Base-by-base conservation (phyloP, 768 basidiomycete species). In the Suillus brevipes region DNA sequence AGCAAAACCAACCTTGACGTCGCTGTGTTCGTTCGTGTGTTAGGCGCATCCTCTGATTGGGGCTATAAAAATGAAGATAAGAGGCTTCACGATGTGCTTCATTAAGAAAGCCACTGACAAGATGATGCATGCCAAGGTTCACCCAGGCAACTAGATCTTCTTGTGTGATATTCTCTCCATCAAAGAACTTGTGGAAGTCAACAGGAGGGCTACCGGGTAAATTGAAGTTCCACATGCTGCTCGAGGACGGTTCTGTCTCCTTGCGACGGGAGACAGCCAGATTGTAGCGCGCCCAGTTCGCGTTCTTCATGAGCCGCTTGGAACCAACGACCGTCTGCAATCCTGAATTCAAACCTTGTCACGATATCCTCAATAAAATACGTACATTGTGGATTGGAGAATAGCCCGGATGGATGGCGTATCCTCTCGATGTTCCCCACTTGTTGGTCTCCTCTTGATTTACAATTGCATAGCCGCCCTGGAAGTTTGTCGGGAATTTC, bases 91-190 rank as follows among this genome's bases (percentile, higher is more conserved):
- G 49, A 47, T 28, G 18, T 47, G 50, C 14, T 12, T 42, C 40
- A 42, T 28, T 8, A 6, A 42, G 18, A 40, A 42, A 20, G 31
- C 1, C 8, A 66, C 79, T 42, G 64, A 84, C 84, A 59, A 89
- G 76, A 69, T 89, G 88, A 72, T 90, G 88, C 77, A 81, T 89
- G 25, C 88, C 89, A 45, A 89, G 67, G 67, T 89, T 88, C 61
- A 89, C 70, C 87, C 88, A 90, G 20, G 83, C 83, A 4, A 89
- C 88, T 14, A 90, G 73, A 72, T 90, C 89, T 69, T 87, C 80
- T 70, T 89, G 87, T 0, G 82, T 83, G 56, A 90, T 79, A 64
- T 81, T 84, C 75, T 90, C 88, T 7, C 83, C 84, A 66, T 89
- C 81, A 72, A 88, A 89, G 76, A 87, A 88, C 49, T 81, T 80